Evolutionary conservation across 1,284 basidiomycete genomes (phyloP), one percentile per base, ranked within the genome.

Genomic region (Moesziomyces sp.): DNA sequence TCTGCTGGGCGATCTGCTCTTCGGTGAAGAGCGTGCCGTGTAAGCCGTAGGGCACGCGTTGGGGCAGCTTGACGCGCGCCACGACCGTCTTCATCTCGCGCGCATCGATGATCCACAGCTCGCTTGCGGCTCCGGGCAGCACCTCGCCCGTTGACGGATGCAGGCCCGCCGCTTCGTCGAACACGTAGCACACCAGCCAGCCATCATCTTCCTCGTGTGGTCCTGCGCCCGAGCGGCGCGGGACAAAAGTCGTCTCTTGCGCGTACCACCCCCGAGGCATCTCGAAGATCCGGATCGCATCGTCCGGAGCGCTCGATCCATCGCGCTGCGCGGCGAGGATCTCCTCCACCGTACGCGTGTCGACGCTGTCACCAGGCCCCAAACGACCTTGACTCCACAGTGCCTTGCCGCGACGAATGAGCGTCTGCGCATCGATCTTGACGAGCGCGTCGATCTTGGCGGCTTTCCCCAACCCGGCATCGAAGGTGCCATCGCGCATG

Each of bases 361-460:
- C 86, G 10, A 86, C 85, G 3, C 84, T 82, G 7, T 68, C 71
- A 5, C 68, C 66, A 14, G 61, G 58, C 26, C 28, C 40, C n/a
- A 70, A 48, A 26, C 68, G 55, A 24, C 77, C 63, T 14, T 74
- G 81, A 38, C 68, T 67, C 58, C 76, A 55, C 14, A 78, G 78
- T 45, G 79, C 55, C 48, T 71, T 69, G 1, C 86, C 86, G 28
- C 58, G 63, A 3, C 38, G 53, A 9, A 86, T 82, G 38, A 87
- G 78, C 10, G 69, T 63, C 28, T 80, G 51, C 5, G 85, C 85
- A 65, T 87, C 83, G 21, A 87, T 50, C 76, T 87, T 87, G 70
- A 86, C 86, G 30, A 87, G 64, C 49, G 85, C 86, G 64, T 87
- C 87, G 38, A 87, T 86, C 74, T 87, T 87, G 10, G 86, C 86